Evolutionary conservation across 805 yeast genomes (phyloP), one percentile per base, ranked within the genome.

Genomic region (Cyberlindnera veronae): DNA sequence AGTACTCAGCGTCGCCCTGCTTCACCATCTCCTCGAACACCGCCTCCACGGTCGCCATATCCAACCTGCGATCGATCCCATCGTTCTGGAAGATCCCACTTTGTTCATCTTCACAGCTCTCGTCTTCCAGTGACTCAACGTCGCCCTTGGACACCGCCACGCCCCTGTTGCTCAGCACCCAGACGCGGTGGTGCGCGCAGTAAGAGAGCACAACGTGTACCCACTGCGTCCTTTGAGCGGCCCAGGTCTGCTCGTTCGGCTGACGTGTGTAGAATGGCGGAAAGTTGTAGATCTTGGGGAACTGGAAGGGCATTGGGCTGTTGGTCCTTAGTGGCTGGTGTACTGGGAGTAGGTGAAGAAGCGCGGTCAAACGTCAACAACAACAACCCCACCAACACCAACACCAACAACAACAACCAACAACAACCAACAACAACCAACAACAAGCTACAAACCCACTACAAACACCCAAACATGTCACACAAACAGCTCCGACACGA

Each of bases 201-300:
- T 77, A 85, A 6, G 69, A 67, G 9, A 83, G 58, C 0, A 91
- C 64, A 20, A 91, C 62, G 32, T 74, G 67, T 20, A 71, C 65
- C 99, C 99, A 91, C 39, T 84, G 77, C n/a, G 71, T 71, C 13
- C 84, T 64, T 61, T 91, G 99, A 10, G 87, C 80, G 22, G 74
- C 71, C 67, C 85, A 77, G 2, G 93, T 82, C 10, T 84, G 77
- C 27, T 79, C 74, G 53, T 91, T 90, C 17, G 93, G 89, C 63
- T 91, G 99, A 45, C 78, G 72, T 8, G 98, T 93, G 65, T 79
- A 91, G 50, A 91, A 77, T 0, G 99, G 99, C 6, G 97, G 97
- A 61, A 89, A 91, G 28, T 77, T 68, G 40, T 49, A 44, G 27
- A 45, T 44, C 26, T 40, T 40, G 3, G 54, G 51, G 32, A 38